Evolutionary conservation across 371 early-diverging fungal species (phyloP), one percentile per base, ranked within the genome.

Genomic region (Actinomucor elegans): DNA sequence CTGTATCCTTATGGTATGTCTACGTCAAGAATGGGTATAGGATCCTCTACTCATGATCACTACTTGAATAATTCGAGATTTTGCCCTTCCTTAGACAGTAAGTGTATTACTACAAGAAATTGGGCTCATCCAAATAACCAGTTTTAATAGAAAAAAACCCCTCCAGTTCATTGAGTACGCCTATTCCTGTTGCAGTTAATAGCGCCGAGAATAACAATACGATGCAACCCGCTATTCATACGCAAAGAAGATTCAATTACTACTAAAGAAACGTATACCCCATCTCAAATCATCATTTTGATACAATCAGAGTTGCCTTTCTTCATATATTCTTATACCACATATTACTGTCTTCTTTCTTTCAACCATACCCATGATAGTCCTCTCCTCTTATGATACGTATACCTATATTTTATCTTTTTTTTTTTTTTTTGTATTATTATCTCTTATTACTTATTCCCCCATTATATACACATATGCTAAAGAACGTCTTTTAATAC

Each of bases 131-230:
- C 10, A 34, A 17, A 21, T 11, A n/a, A n/a, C n/a, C n/a, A n/a
- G n/a, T n/a, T 48, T 15, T 24, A n/a, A 21, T 55, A 61, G 61
- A 48, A 47, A 61, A 55, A 28, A 56, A 38, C n/a, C 61, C 61
- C 17, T 56, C 61, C 20, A 56, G 52, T 21, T 61, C 61, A 17
- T 29, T 56, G 17, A 61, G 61, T 23, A 61, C 61, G 6, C 62
- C 62, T 32, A 56, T 61, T 32, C 62, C 57, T 1, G 46, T 53
- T 12, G 44, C 52, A n/a, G 46, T 45, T 14, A 45, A 53, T 21
- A 37, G 54, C 9, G 38, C 36, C 20, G 29, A 36, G 21, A 29
- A 35, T 21, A 43, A 24, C 17, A 32, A 31, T 21, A 24, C 52
- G 10, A 34, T 52, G 35, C 33, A 50, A 50, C 41, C n/a, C n/a